Evolutionary conservation across 2,329 filamentous ascomycete genomes (phyloP).

Genomic region (Thermoascus crustaceus): DNA sequence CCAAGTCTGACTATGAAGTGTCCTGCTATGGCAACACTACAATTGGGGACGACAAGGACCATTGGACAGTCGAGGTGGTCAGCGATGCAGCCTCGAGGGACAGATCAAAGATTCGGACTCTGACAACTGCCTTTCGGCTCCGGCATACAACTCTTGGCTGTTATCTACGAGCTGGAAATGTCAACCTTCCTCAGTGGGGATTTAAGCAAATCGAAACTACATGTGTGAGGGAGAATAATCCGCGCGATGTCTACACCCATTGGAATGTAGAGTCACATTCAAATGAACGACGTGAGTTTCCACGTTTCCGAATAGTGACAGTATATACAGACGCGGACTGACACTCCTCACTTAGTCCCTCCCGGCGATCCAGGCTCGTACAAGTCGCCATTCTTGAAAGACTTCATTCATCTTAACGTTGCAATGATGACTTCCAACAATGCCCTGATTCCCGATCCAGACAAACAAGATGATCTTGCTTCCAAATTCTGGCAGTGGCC

Average conservation of each 20-base stretch:
- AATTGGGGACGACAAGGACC: constrained; percentile 92
- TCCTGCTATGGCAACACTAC: constrained; percentile 95
- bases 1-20: constrained; percentile 85
- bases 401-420: constrained; percentile 96
- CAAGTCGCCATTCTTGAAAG: constrained; percentile 93
- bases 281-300: constrained; percentile 84
- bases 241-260: constrained; percentile 88
- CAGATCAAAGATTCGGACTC: constrained; percentile 73
- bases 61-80: constrained; percentile 91
- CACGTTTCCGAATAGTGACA: too few species aligned
- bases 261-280: constrained; percentile 97
- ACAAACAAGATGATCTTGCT: constrained; percentile 97
- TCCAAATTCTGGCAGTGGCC: constrained; percentile 99
- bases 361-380: constrained; percentile 83
- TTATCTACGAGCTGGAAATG: constrained; percentile 90
- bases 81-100: constrained; percentile 82
- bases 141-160: constrained; percentile 76
- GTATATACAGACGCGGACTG: neutral
- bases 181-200: constrained; percentile 96
- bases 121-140: constrained; percentile 88
- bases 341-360: constrained; percentile 53
- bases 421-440: constrained; percentile 99
- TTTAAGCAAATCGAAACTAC: constrained; percentile 99
- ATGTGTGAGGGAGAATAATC: constrained; percentile 87
- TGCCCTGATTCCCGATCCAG: constrained; percentile 89